Conservation (phyloP, 2,329 filamentous ascomycete genomes). For the Trichophyton verrucosum region DNA sequence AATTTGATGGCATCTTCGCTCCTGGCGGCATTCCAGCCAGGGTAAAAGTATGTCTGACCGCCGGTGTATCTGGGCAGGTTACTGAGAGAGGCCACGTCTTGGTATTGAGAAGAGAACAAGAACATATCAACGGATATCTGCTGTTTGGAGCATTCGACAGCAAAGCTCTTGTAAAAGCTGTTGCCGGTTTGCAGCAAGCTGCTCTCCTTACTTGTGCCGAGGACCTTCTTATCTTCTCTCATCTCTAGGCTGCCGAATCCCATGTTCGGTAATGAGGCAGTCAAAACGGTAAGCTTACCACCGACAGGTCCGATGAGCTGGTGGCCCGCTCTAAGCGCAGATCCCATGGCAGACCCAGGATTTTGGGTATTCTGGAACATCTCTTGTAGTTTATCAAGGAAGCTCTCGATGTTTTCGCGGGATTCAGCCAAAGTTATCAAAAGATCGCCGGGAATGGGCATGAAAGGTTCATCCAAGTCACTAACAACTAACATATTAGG, state of each 20-base stretch:
- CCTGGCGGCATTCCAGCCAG: conserved; percentile 88
- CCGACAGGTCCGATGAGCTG: conserved; percentile 90
- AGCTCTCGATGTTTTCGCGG: conserved; percentile 79
- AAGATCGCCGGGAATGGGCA: conserved; percentile 84
- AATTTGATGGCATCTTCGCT: conserved; percentile 97
- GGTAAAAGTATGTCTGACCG: conserved; percentile 97
- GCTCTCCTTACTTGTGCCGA: conserved; percentile 88
- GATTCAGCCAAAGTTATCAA: conserved; percentile 81
- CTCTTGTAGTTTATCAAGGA: conserved; percentile 77
- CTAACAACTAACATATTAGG: conserved; percentile 88
- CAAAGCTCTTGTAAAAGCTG: conserved; percentile 98
- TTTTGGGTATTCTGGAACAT: conserved; percentile 97
- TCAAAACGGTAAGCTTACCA: conserved; percentile 87
- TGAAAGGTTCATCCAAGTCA: conserved; percentile 89
- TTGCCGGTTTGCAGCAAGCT: conserved; percentile 78
- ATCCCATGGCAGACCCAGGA: conserved; percentile 85
- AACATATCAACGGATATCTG: conserved; percentile 99
- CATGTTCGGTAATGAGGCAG: conserved; percentile 76
- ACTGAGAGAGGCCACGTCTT: conserved; percentile 91
- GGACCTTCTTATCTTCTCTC: conserved; percentile 89
- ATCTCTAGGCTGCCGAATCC: conserved; percentile 83
- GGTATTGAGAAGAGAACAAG: conserved; percentile 87
- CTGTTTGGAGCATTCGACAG: conserved; percentile 96
- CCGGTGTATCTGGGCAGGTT: conserved; percentile 93
- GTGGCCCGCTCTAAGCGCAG: conserved; percentile 81